A percentile compares a stretch with the other conserved stretches of the same genome.
Evolutionary conservation across 2,329 filamentous ascomycete genomes (phyloP).

Genomic region (Leptographium wingfieldii): DNA sequence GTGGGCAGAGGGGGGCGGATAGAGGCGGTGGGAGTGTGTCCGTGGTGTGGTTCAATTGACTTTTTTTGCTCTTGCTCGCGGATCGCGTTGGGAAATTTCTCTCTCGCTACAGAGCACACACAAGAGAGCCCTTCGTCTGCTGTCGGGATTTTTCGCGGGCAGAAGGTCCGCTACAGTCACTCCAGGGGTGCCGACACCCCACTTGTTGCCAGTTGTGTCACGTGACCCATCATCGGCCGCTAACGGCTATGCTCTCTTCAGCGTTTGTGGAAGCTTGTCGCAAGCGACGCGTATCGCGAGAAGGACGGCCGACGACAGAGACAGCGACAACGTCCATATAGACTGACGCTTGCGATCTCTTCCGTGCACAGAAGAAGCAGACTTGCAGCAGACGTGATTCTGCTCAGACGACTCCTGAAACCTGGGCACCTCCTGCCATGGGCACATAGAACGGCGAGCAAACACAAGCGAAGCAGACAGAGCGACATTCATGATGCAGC

Average conservation of each 20-base stretch:
- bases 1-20: not conserved
- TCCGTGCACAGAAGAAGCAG: not conserved
- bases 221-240: not conserved
- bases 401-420: not conserved
- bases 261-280: conserved; percentile 5
- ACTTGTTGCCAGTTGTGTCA: not conserved
- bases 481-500: conserved; percentile 35
- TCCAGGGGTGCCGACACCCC: not conserved
- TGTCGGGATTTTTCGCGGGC: conserved; percentile 2
- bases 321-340: no score
- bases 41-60: conserved; percentile 5
- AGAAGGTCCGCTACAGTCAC: not conserved
- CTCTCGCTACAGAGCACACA: not conserved
- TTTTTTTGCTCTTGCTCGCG: conserved; percentile 6
- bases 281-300: conserved; percentile 7
- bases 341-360: no score
- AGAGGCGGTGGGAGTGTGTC: not conserved
- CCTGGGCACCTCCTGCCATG: conserved; percentile 25
- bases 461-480: not conserved
- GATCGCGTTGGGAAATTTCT: conserved; percentile 12
- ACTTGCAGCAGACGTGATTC: not conserved
- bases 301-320: conserved; percentile 1
- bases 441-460: conserved; percentile 22
- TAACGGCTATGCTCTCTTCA: not conserved
- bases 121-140: not conserved